phyloP scores from a whole-genome alignment of 306 rosid genomes.

The Dalbergia cultrata region DNA sequence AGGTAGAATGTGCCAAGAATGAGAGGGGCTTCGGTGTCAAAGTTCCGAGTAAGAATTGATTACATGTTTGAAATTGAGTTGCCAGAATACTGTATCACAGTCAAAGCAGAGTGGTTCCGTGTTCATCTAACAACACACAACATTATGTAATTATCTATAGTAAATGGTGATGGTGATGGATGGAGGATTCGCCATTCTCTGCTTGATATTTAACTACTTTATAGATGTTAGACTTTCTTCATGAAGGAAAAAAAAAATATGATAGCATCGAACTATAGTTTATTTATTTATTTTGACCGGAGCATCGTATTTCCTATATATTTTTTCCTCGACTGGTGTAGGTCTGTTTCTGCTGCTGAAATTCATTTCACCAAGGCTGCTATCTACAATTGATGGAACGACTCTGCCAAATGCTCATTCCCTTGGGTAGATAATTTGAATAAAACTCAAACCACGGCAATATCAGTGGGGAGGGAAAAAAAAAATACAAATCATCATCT shows the following conservation, averaged over 20 bases:
- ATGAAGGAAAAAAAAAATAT: not conserved
- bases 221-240: not conserved
- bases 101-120: conserved; percentile 1
- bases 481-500: too few relatives aligned
- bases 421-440: too few relatives aligned
- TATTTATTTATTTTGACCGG: too few relatives aligned
- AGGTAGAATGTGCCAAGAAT: conserved; percentile 76
- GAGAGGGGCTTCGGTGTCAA: conserved; percentile 58
- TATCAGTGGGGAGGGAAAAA: too few relatives aligned
- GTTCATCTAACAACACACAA: not conserved
- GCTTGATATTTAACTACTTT: conserved; percentile 4
- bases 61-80: conserved; percentile 26
- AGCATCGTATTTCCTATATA: too few relatives aligned
- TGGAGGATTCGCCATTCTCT: not conserved
- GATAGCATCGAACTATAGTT: not conserved
- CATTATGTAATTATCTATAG: not conserved
- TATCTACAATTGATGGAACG: too few relatives aligned
- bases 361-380: too few relatives aligned
- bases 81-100: conserved; percentile 6
- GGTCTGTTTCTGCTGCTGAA: too few relatives aligned
- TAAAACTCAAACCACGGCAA: too few relatives aligned
- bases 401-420: too few relatives aligned
- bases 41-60: conserved; percentile 48
- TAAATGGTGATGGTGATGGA: conserved; percentile 5
- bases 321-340: too few relatives aligned